Evolutionary conservation across 2,329 filamentous ascomycete species (phyloP).

Genomic region (Stachybotrys chartarum): DNA sequence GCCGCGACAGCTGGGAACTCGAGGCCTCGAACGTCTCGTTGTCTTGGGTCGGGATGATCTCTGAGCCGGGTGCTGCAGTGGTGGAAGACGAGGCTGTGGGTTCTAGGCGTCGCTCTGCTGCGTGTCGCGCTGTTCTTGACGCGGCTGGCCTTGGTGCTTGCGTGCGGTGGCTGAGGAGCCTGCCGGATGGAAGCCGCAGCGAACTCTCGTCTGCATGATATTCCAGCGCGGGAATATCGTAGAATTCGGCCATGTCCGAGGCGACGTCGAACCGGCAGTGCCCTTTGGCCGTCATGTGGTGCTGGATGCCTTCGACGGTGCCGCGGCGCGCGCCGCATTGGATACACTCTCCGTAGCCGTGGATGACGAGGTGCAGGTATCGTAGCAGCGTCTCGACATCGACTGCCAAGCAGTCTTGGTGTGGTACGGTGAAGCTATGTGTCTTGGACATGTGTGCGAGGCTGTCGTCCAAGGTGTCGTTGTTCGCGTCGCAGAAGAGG

Average conservation of each 20-base stretch:
- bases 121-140: no score
- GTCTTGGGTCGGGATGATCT: no score
- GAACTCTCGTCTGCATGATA: no score
- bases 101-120: no score
- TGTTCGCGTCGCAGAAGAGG: conserved; percentile 32
- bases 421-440: conserved; percentile 39
- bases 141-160: no score
- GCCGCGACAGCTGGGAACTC: no score
- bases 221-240: conserved; percentile 16
- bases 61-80: no score
- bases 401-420: conserved; percentile 30
- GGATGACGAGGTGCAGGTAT: conserved; percentile 42
- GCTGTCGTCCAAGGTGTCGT: conserved; percentile 25
- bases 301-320: conserved; percentile 36
- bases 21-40: no score
- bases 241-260: conserved; percentile 34
- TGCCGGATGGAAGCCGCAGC: no score
- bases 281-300: conserved; percentile 43
- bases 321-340: conserved; percentile 36
- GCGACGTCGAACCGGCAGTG: conserved; percentile 38
- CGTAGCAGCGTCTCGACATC: conserved; percentile 37
- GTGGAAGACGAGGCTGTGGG: no score
- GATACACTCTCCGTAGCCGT: conserved; percentile 43
- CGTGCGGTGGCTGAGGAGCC: no score
- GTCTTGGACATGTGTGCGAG: conserved; percentile 40